Evolutionary conservation across 2,329 filamentous ascomycete species (phyloP), one percentile per base, ranked within the genome.

Genomic region (Calycina herbarum): DNA sequence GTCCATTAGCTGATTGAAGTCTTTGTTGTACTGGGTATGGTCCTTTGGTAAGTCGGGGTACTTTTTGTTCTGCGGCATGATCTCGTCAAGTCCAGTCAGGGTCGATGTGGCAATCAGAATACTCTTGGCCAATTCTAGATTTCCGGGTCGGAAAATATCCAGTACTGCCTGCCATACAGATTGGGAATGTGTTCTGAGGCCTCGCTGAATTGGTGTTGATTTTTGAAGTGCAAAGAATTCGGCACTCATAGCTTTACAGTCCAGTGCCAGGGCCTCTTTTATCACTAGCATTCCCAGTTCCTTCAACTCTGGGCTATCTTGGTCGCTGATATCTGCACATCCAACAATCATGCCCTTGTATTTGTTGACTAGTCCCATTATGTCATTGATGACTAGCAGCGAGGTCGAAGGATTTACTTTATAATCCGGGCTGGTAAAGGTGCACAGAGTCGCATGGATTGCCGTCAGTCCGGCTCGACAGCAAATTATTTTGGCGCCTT

Each of bases 131-230:
- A 97, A 81, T 5, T 87, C 82, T n/a, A 90, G 79, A 70, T 91
- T 86, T 40, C 87, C 85, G 33, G 86, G 82, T 69, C 87, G 84
- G 59, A 95, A 83, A 31, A 88, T 85, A 60, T 88, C 84, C 58
- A 92, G 82, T 58, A 94, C 89, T 1, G 87, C 84, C 68, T 92
- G 90, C 90, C 94, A 97, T 54, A 97, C 86, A 17, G 87, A 84
- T 17, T 89, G 82, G 0, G 92, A 94, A 64, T 92, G 85, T 20
- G 89, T 87, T 69, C 86, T 86, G 54, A 90, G 77, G 65, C 91
- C 85, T 70, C 88, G 84, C 60, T 90, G 89, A 24, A 93, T 83
- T 56, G 84, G 81, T 56, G 83, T 83, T 24, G 83, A 83, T 8
- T 82, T 81, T 24, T 86, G 82, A 62, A 96, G 85, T 5, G 88